These are phyloP conservation scores for Sphaerobolus stellatus DNA, from an alignment of 1,284 basidiomycete species.

Conservation along the genomic window DNA sequence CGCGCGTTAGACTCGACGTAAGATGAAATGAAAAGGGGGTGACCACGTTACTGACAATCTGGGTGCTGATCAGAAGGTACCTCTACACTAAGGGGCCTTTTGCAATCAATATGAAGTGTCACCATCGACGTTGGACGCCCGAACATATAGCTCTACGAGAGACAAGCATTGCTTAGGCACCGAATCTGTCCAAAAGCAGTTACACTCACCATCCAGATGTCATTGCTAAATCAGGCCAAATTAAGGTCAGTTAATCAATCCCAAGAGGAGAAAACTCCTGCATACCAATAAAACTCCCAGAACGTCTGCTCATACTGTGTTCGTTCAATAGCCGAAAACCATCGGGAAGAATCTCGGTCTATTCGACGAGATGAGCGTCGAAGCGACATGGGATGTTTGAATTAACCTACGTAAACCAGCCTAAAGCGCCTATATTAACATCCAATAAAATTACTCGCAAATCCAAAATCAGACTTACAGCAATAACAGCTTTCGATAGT, in stretches of 20 bases:
- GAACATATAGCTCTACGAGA: conserved; percentile 13
- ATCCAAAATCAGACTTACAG: conserved; percentile 2
- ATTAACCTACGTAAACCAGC: conserved; percentile 7
- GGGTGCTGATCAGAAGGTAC: conserved; percentile 2
- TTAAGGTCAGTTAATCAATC: not conserved
- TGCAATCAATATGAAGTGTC: conserved; percentile 2
- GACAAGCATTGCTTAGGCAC: not conserved
- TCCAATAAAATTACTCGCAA: not conserved
- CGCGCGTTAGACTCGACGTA: too few species aligned
- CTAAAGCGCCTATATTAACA: not conserved
- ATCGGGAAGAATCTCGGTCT: conserved; percentile 11
- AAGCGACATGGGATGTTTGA: not conserved
- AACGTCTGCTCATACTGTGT: conserved; percentile 7
- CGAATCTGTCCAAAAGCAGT: not conserved
- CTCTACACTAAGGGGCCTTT: not conserved
- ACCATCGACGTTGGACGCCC: conserved; percentile 14
- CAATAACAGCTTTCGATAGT: conserved; percentile 4
- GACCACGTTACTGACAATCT: conserved; percentile 3
- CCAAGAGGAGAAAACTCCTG: not conserved
- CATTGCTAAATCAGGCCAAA: not conserved
- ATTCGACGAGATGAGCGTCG: not conserved
- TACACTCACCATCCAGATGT: conserved; percentile 12
- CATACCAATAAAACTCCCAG: conserved; percentile 12
- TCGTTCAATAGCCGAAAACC: not conserved
- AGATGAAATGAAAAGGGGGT: not conserved